Conservation (phyloP, 331 rosid species). For the Dryas integrifolia region DNA sequence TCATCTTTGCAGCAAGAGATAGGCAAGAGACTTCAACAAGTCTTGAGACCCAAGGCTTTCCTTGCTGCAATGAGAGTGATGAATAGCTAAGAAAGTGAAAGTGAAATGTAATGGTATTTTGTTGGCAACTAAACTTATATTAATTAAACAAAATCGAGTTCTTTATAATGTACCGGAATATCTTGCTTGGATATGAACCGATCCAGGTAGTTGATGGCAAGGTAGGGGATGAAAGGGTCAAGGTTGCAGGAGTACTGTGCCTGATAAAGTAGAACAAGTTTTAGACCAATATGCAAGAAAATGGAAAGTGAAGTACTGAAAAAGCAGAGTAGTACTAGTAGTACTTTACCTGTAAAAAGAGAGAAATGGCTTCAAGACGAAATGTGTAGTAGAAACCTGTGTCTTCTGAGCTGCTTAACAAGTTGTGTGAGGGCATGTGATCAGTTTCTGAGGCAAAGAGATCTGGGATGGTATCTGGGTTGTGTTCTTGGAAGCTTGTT, state of each 20-base stretch:
- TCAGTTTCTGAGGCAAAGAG: slow-evolving; percentile 62
- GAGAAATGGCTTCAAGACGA: slow-evolving; percentile 51
- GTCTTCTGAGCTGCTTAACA: slow-evolving; percentile 20
- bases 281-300: background rate
- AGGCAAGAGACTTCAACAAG: slow-evolving; percentile 50
- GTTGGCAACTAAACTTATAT: no score
- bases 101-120: background rate
- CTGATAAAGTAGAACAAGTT: slow-evolving; percentile 27
- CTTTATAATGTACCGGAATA: slow-evolving; percentile 42
- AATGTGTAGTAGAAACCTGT: slow-evolving; percentile 30
- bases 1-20: slow-evolving; percentile 72
- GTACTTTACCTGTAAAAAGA: slow-evolving; percentile 50
- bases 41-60: slow-evolving; percentile 52
- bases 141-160: background rate
- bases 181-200: slow-evolving; percentile 56
- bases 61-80: slow-evolving; percentile 34
- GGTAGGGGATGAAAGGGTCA: slow-evolving; percentile 55
- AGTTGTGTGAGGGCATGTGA: slow-evolving; percentile 50
- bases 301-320: slow-evolving; percentile 7
- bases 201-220: slow-evolving; percentile 66
- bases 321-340: background rate
- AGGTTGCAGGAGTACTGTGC: slow-evolving; percentile 48
- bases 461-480: slow-evolving; percentile 32
- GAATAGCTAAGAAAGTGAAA: background rate
- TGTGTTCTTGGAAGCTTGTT: slow-evolving; percentile 41